A percentile compares a stretch with the other conserved stretches of the same genome.
These are phyloP conservation scores for Kokia cookei DNA, from an alignment of 441 rosid genomes.

Conservation along the genomic window DNA sequence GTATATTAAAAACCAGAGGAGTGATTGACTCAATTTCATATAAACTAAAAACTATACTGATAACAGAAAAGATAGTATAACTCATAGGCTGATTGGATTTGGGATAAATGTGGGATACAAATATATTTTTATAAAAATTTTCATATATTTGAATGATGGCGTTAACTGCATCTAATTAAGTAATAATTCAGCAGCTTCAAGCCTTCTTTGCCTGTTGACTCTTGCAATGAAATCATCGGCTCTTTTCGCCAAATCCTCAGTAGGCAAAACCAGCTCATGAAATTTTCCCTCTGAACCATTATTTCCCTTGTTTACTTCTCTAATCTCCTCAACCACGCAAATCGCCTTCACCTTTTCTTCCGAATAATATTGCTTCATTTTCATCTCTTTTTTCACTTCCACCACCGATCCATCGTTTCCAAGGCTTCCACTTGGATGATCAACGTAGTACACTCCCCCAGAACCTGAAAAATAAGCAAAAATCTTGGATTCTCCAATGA, in stretches of 20 bases:
- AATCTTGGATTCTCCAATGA: constrained; percentile 31
- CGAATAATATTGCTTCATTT: not conserved
- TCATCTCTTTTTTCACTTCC: constrained; percentile 4
- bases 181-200: constrained; percentile 20
- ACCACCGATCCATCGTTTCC: not conserved
- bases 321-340: not conserved
- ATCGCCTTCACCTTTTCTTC: not conserved
- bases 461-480: constrained; percentile 15
- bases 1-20: no score
- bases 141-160: not conserved
- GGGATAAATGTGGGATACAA: not conserved
- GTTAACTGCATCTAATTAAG: not conserved
- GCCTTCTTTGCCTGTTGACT: constrained; percentile 35
- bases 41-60: not conserved
- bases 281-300: not conserved
- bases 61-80: not conserved
- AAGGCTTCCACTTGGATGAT: constrained; percentile 13
- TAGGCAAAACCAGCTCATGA: constrained; percentile 9
- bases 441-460: constrained; percentile 7
- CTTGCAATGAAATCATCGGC: constrained; percentile 49
- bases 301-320: constrained; percentile 2
- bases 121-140: not conserved
- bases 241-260: constrained; percentile 36
- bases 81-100: not conserved
- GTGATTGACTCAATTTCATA: not conserved